These are phyloP conservation scores for Talaromyces sp. DNA, from an alignment of 2,329 filamentous ascomycete genomes.

Conservation along the genomic window DNA sequence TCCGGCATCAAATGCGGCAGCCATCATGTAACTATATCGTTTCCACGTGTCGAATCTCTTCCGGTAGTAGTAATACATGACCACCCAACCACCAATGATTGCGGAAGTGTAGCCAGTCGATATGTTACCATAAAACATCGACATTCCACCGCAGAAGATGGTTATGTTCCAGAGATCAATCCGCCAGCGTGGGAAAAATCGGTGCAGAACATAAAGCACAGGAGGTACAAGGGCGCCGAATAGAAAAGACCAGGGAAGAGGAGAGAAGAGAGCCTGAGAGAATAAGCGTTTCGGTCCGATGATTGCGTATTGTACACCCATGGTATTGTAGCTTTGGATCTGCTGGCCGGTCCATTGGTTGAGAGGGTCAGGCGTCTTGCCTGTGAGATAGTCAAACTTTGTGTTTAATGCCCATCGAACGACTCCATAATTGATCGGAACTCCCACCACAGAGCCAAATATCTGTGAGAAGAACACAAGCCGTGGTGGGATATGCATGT, in stretches of 20 bases:
- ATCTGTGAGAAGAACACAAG: conserved; percentile 59
- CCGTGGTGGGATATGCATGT: conserved; percentile 58
- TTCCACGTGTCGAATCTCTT: conserved; percentile 56
- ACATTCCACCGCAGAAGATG: conserved; percentile 56
- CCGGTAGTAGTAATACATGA: conserved; percentile 57
- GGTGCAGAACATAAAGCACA: conserved; percentile 48
- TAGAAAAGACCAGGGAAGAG: conserved; percentile 29
- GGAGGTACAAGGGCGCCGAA: conserved; percentile 26
- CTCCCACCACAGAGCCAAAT: conserved; percentile 54
- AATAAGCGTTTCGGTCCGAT: conserved; percentile 39
- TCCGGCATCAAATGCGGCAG: conserved; percentile 58
- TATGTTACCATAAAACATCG: conserved; percentile 58
- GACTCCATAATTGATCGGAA: conserved; percentile 59
- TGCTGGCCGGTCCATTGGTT: conserved; percentile 60
- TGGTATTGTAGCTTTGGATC: conserved; percentile 49
- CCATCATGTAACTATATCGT: conserved; percentile 58
- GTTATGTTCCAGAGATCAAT: conserved; percentile 58
- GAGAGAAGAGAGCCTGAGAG: conserved; percentile 21
- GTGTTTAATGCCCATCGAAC: conserved; percentile 57
- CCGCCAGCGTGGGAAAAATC: conserved; percentile 49
- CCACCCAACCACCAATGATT: conserved; percentile 57
- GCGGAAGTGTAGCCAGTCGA: conserved; percentile 55
- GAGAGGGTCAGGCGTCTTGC: conserved; percentile 49
- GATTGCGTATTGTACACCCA: conserved; percentile 58
- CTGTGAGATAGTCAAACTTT: conserved; percentile 54